Base-by-base conservation (phyloP, 441 rosid species). In the Populus hybrid region DNA sequence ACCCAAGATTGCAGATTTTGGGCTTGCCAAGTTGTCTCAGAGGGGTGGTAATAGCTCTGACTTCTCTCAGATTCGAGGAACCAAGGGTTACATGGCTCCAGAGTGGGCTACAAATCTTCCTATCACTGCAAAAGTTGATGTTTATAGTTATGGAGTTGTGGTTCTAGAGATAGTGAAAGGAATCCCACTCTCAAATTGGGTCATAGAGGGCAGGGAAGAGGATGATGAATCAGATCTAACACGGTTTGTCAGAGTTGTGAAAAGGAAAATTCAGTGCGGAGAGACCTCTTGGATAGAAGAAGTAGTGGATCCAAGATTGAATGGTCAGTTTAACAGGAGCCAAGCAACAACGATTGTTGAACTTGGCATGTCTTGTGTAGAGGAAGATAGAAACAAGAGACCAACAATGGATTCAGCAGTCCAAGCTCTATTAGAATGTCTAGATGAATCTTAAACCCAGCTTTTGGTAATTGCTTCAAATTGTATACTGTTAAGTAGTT, bases 381-480 rank as follows among this genome's bases (percentile, higher is more conserved):
- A 82, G 54, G 86, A 82, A 42, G 79, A 80, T 30, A 82, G 24
- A 70, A 80, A 86, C 7, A 78, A 70, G 2, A 82, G 85, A 61
- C 88, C 88, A 3, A 69, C 83, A 6, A 86, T 86, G 87, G 66
- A 85, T 20, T 81, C 77, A 73, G 88, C 75, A 0, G 85, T 80
- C 42, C 80, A 80, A 72, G 69, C 84, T 50, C 81, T 87, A 46
- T n/a, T 83, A 69, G 79, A 83, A 78, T 81, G 76, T 38, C 72
- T 65, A 38, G 82, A 81, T 73, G 70, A 69, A 18, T 32, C 79
- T 66, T 59, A 20, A 35, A 23, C 63, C 67, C 46, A 2, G 11
- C 24, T 67, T 28, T 36, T 35, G 20, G 16, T 30, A 30, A 30
- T 30, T 30, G 32, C 32, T 30, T 30, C 32, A 30, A 30, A 30